phyloP scores from a whole-genome alignment of 139 green algal genomes.

The Diplosphaera chodatii region DNA sequence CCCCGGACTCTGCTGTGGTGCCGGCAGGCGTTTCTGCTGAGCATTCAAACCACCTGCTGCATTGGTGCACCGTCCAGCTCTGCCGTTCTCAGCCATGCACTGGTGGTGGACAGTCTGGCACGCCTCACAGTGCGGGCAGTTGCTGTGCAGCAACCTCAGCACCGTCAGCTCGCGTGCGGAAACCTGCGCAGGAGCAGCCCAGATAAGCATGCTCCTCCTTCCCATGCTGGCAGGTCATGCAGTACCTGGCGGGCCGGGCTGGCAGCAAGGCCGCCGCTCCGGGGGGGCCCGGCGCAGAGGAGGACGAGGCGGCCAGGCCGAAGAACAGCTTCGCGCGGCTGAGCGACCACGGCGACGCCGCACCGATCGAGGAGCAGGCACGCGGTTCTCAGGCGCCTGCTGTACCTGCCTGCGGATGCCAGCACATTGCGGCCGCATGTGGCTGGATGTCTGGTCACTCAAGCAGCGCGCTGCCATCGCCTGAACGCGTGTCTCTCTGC shows the following conservation, averaged over 20 bases:
- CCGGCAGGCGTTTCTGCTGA: not conserved
- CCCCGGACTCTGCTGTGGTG: constrained; percentile 37
- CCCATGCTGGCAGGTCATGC: constrained; percentile 28
- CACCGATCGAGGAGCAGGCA: constrained; percentile 49
- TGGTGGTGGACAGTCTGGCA: too few species aligned
- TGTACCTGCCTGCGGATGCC: too few species aligned
- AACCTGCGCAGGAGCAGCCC: too few species aligned
- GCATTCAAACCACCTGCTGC: too few species aligned
- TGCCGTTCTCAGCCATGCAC: too few species aligned
- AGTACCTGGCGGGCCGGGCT: constrained; percentile 50
- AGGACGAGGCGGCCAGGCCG: not conserved
- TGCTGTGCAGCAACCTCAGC: too few species aligned
- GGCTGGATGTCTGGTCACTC: too few species aligned
- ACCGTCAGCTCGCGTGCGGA: too few species aligned
- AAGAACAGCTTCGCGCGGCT: not conserved
- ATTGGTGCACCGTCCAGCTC: too few species aligned
- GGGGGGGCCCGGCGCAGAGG: not conserved
- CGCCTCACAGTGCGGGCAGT: too few species aligned
- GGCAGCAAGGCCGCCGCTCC: not conserved
- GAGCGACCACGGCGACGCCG: constrained; percentile 5
- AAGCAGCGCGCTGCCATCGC: not conserved
- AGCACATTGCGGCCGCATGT: too few species aligned
- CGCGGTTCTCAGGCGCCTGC: not conserved
- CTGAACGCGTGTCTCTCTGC: not conserved
- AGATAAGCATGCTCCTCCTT: too few species aligned